A percentile compares a stretch with the other conserved stretches of the same genome.
Evolutionary conservation across 768 basidiomycete species (phyloP).

Genomic region (Lactarius quietus): DNA sequence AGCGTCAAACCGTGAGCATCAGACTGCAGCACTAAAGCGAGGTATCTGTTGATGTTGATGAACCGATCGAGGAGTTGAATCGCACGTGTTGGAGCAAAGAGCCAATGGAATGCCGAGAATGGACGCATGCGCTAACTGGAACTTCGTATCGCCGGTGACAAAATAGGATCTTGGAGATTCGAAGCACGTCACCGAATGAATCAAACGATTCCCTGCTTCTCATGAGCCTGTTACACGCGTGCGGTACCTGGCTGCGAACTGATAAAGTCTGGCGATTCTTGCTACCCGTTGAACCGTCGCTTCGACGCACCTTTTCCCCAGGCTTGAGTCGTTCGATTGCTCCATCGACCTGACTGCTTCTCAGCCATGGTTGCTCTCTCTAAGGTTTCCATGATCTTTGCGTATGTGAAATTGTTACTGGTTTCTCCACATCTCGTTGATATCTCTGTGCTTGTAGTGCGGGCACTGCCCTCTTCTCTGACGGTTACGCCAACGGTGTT

Average conservation of each 20-base stretch:
- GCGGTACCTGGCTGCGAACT: neutral
- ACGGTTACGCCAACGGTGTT: slow-evolving; percentile 83
- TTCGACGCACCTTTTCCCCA: slow-evolving; percentile 2
- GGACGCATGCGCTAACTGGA: slow-evolving; percentile 11
- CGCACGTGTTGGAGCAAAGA: slow-evolving; percentile 12
- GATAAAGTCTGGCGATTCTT: slow-evolving; percentile 8
- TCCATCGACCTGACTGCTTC: neutral
- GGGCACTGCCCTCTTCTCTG: slow-evolving; percentile 85
- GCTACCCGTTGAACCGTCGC: neutral
- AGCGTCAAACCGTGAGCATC: neutral
- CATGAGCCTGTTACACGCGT: neutral
- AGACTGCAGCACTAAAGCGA: neutral
- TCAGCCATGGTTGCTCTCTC: slow-evolving; percentile 30
- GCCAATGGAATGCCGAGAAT: slow-evolving; percentile 18
- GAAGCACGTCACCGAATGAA: neutral
- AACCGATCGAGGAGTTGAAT: too few species aligned
- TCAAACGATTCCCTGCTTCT: neutral
- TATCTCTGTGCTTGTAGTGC: slow-evolving; percentile 44
- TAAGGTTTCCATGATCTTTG: slow-evolving; percentile 80
- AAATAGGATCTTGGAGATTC: neutral
- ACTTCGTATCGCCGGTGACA: neutral
- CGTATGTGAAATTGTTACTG: slow-evolving; percentile 44
- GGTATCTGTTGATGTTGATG: neutral
- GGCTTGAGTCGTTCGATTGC: neutral
- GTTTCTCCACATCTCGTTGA: slow-evolving; percentile 11